These are phyloP conservation scores for Proteromonas lacertae DNA, from an alignment of 352 stramenopile species.

Conservation along the genomic window DNA sequence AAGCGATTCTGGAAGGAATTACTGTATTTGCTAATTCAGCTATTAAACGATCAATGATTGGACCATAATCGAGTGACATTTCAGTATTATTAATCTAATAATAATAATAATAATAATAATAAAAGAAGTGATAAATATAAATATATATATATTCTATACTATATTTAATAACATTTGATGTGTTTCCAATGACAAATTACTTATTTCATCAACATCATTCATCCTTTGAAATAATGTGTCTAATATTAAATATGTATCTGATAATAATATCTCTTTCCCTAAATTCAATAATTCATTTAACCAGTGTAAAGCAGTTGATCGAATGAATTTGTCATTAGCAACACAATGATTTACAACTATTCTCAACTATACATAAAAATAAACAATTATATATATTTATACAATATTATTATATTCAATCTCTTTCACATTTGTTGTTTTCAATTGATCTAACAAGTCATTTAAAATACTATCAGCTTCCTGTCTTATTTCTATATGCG, in stretches of 20 bases:
- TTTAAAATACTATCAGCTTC: slow-evolving; percentile 57
- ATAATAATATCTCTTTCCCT: slow-evolving; percentile 52
- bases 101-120: no score
- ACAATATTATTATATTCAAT: slow-evolving; percentile 88
- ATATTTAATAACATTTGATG: no score
- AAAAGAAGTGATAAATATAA: no score
- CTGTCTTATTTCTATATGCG: slow-evolving; percentile 85
- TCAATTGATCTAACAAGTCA: slow-evolving; percentile 79
- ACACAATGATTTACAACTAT: slow-evolving; percentile 37
- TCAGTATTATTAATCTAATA: no score
- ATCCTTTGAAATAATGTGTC: slow-evolving; percentile 89
- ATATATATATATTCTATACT: no score
- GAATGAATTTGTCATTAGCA: slow-evolving; percentile 76
- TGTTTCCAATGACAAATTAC: no score
- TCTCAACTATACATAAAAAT: neutral
- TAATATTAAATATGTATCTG: slow-evolving; percentile 71
- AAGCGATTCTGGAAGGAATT: slow-evolving; percentile 49
- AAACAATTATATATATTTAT: slow-evolving; percentile 21
- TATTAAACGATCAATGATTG: slow-evolving; percentile 69
- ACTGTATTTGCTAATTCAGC: slow-evolving; percentile 65
- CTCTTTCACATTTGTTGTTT: slow-evolving; percentile 67
- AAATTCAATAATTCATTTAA: slow-evolving; percentile 85
- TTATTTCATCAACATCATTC: slow-evolving; percentile 71
- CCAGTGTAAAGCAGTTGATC: slow-evolving; percentile 85
- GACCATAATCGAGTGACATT: slow-evolving; percentile 44